Evolutionary conservation across 306 rosid genomes (phyloP).

Genomic region (Carpinus fangiana): DNA sequence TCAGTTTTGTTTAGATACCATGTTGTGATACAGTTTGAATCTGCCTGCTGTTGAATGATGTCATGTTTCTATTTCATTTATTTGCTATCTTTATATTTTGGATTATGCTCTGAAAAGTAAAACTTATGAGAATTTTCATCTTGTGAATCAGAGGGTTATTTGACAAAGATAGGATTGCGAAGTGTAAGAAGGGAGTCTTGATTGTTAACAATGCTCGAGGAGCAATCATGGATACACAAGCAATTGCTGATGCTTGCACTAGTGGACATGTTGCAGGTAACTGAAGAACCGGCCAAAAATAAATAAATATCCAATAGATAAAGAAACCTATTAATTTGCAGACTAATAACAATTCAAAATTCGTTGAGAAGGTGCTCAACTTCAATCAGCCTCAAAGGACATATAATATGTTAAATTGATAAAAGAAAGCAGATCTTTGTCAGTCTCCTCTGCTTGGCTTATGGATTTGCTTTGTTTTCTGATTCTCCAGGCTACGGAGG

Average conservation of each 20-base stretch:
- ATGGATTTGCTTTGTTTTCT: conserved; percentile 9
- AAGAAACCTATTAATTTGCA: background rate
- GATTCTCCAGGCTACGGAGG: conserved; percentile 77
- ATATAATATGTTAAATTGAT: background rate
- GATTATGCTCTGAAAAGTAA: background rate
- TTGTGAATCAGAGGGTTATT: conserved; percentile 69
- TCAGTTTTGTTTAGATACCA: background rate
- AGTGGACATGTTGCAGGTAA: conserved; percentile 93
- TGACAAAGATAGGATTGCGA: conserved; percentile 69
- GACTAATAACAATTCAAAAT: background rate
- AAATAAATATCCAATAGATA: background rate
- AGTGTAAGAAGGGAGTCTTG: conserved; percentile 87
- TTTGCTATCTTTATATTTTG: background rate
- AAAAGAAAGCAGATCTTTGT: background rate
- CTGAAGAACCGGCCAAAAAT: conserved; percentile 8
- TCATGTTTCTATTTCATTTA: background rate
- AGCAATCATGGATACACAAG: conserved; percentile 89
- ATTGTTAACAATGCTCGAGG: conserved; percentile 93
- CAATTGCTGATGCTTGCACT: conserved; percentile 80
- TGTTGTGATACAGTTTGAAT: background rate
- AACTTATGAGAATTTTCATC: conserved; percentile 16
- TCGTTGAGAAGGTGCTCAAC: background rate
- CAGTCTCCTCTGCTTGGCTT: conserved; percentile 3
- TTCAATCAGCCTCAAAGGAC: background rate
- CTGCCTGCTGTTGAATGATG: background rate